Percentiles rank a stretch among this genome's conserved stretches.
Conservation (phyloP, 208 protist genomes). For the Leishmania lainsoni region DNA sequence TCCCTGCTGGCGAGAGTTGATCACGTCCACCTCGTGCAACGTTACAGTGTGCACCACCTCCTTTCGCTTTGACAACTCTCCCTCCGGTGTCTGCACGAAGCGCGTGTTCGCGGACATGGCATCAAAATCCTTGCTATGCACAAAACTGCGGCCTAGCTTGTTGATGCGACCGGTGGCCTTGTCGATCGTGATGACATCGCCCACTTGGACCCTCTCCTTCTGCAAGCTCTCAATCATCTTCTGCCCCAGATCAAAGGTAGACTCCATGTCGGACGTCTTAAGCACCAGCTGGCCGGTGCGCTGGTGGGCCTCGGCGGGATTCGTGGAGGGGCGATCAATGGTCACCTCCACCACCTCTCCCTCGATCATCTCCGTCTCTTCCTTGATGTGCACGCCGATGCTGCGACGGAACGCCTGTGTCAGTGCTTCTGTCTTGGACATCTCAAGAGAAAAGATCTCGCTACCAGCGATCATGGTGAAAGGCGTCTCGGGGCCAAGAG, state of each 20-base stretch:
- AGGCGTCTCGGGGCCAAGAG: constrained; percentile 97
- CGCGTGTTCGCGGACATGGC: constrained; percentile 92
- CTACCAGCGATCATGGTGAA: constrained; percentile 99
- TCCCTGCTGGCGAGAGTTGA: constrained; percentile 99
- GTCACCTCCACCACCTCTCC: constrained; percentile 99
- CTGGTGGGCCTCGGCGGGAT: constrained; percentile 84
- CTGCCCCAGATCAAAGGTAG: constrained; percentile 99
- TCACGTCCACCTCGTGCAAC: constrained; percentile 99
- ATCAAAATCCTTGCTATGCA: constrained; percentile 97
- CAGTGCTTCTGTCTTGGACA: constrained; percentile 99
- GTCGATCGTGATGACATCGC: constrained; percentile 99
- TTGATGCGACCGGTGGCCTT: constrained; percentile 98
- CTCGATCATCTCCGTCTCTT: constrained; percentile 99
- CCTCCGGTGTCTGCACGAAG: constrained; percentile 98
- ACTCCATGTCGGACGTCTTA: constrained; percentile 99
- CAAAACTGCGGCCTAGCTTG: constrained; percentile 98
- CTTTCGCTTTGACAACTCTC: constrained; percentile 99
- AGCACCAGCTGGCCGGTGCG: constrained; percentile 99
- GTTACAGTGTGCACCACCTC: constrained; percentile 99
- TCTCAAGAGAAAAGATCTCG: constrained; percentile 99
- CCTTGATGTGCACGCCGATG: constrained; percentile 99
- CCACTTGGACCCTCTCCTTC: constrained; percentile 98
- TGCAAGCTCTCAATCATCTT: constrained; percentile 99
- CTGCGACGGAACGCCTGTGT: constrained; percentile 99
- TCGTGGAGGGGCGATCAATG: constrained; percentile 96